Percentiles rank a stretch among this genome's conserved stretches.
Conservation (phyloP, 2,329 filamentous ascomycete genomes). For the Zasmidium angulare region DNA sequence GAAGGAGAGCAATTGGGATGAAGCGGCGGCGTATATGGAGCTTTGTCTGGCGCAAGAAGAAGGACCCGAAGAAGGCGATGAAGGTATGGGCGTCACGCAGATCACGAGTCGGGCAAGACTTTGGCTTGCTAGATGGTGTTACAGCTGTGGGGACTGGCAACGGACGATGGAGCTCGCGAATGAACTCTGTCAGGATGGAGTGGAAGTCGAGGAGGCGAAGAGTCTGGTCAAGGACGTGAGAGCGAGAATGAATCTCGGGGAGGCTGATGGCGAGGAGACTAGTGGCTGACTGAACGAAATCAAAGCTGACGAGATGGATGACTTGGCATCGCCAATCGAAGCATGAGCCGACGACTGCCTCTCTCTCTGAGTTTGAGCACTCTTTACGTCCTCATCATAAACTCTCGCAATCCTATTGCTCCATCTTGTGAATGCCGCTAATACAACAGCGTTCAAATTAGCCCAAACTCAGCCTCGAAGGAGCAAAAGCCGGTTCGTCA, state of each 20-base stretch:
- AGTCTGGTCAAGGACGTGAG: constrained; percentile 84
- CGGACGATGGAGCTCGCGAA: constrained; percentile 78
- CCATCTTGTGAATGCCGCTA: no score
- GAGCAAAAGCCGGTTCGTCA: no score
- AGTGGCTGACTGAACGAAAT: no score
- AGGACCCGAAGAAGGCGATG: constrained; percentile 52
- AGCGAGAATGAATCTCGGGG: constrained; percentile 59
- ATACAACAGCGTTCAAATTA: no score
- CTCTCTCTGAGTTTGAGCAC: no score
- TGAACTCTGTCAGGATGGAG: constrained; percentile 91
- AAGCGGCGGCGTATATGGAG: constrained; percentile 93
- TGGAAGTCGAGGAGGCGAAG: constrained; percentile 96
- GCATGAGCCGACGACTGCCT: no score
- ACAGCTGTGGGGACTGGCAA: constrained; percentile 71
- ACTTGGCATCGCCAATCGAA: no score
- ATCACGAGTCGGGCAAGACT: constrained; percentile 89
- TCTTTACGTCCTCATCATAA: no score
- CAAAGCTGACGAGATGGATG: no score
- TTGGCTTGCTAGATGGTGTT: constrained; percentile 85
- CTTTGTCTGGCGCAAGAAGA: constrained; percentile 90
- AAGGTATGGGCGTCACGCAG: constrained; percentile 78
- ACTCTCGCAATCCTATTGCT: no score
- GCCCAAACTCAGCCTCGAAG: no score
- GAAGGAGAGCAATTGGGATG: constrained; percentile 70
- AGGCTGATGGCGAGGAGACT: neutral